Evolutionary conservation across 1,284 basidiomycete genomes (phyloP), one percentile per base, ranked within the genome.

Genomic region (Microbotryum silenes-acaulis): DNA sequence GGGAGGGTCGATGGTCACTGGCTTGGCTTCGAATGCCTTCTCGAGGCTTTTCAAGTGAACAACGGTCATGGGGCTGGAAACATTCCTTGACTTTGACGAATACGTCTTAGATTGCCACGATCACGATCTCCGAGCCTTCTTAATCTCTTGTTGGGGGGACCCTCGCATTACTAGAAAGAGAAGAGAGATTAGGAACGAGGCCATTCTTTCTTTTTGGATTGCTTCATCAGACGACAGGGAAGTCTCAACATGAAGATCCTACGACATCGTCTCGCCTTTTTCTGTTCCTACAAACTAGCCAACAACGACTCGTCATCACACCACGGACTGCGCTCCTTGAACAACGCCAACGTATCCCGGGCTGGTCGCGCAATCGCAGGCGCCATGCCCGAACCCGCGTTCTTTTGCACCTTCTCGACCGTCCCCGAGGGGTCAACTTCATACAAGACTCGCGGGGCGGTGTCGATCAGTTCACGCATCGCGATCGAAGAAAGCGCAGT

Each of bases 301-400:
- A 59, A 61, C 6, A 75, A 64, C 0, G 48, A 60, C 21, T 71
- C 70, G 52, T 75, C 72, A 12, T 57, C 54, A 4, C 54, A 46
- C 74, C 74, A 75, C 16, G 74, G 73, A 21, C 62, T 52, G 14
- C 61, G 59, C 48, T 73, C 76, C 70, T 79, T 86, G 55, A 97
- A 75, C 49, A 88, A 67, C 56, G 96, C 91, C 68, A 84, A 81
- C 5, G 90, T 85, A 72, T 96, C 91, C 54, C 92, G 79, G 14
- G 90, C 88, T 0, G 90, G 90, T 53, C 91, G 80, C 20, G 88
- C 81, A 54, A 93, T 84, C n/a, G 81, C 79, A 3, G 88, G 84
- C 49, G 82, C 82, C 33, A 53, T 54, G 25, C 50, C 46, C 10
- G 54, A 29, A n/a, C 53, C 57, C 4, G 84, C 81, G 71, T 84